Base-by-base conservation (phyloP, 2,329 filamentous ascomycete genomes). In the Microthyrium microscopicum region DNA sequence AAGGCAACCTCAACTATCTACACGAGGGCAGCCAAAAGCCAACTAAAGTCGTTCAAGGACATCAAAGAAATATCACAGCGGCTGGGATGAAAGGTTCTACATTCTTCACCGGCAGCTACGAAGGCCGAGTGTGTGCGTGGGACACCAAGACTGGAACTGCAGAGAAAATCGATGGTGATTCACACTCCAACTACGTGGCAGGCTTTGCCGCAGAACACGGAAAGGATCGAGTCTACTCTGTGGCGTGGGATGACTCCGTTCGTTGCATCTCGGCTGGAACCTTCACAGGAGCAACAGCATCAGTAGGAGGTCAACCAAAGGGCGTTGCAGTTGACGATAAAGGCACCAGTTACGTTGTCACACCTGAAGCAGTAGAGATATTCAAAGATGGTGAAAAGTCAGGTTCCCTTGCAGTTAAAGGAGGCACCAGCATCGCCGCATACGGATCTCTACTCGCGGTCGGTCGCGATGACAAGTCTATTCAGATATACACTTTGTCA, bases 171-270 rank as follows among this genome's bases (percentile, higher is more conserved):
- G 80, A 89, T 40, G 87, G 89, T 19, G 73, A 82, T 42, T 63
- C 70, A 3, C 89, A 94, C 54, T 78, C 78, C 5, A 91, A 87
- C 53, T 85, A 91, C 53, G 73, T 95, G 33, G 72, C 75, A 3
- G 79, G 80, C 32, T 76, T 98, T 41, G 62, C 76, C 3, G 60
- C 62, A 2, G 50, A 58, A 7, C 41, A 48, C 6, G 50, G 51
- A 4, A 52, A 54, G 37, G 52, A 53, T 20, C 49, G 73, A 42
- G 70, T 83, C n/a, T 85, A 81, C 58, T 87, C 77, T 47, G 79
- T 87, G 34, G 85, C 77, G 41, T 98, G 87, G 89, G 89, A 98
- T 50, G 89, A 98, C 53, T 83, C 77, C 1, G 63, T 95, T 22
- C 77, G 84, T 40, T 77, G 70, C 27, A 66, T 91, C 22, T 84